A percentile compares a stretch with the other conserved stretches of the same genome.
Conservation (phyloP, 2,329 filamentous ascomycete genomes). For the Volutella citrinella region DNA sequence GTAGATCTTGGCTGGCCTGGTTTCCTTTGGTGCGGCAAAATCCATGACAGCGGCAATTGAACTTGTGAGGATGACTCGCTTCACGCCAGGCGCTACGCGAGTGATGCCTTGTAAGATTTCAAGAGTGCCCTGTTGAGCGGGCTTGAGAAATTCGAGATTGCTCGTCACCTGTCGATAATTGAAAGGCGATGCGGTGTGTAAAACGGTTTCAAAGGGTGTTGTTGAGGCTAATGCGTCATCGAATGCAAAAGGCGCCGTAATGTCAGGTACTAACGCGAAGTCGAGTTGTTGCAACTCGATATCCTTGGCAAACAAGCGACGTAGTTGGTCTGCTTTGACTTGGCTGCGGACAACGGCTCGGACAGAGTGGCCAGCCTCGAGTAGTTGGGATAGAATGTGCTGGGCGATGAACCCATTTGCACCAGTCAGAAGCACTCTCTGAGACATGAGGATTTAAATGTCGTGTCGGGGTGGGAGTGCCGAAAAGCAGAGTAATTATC, state of each 20-base stretch:
- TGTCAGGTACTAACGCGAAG: not conserved
- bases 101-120: not conserved
- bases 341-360: constrained; percentile 5
- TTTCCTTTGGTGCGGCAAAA: not conserved
- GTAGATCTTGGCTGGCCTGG: not conserved
- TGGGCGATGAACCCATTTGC: constrained; percentile 1
- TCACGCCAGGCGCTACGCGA: not conserved
- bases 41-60: not conserved
- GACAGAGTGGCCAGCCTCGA: constrained; percentile 5
- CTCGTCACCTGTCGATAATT: not conserved
- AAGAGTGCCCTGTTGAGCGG: not conserved
- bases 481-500: too few relatives aligned
- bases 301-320: not conserved
- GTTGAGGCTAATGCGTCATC: not conserved
- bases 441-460: not conserved
- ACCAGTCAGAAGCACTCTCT: not conserved
- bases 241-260: not conserved
- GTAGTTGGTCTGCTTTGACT: constrained; percentile 1
- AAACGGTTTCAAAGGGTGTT: not conserved
- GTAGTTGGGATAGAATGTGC: constrained; percentile 1
- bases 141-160: not conserved
- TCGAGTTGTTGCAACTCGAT: not conserved
- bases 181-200: not conserved
- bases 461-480: too few relatives aligned
- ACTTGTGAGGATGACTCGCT: not conserved